Evolutionary conservation across 2,329 filamentous ascomycete species (phyloP), one percentile per base, ranked within the genome.

Genomic region (Blastomyces gilchristii): DNA sequence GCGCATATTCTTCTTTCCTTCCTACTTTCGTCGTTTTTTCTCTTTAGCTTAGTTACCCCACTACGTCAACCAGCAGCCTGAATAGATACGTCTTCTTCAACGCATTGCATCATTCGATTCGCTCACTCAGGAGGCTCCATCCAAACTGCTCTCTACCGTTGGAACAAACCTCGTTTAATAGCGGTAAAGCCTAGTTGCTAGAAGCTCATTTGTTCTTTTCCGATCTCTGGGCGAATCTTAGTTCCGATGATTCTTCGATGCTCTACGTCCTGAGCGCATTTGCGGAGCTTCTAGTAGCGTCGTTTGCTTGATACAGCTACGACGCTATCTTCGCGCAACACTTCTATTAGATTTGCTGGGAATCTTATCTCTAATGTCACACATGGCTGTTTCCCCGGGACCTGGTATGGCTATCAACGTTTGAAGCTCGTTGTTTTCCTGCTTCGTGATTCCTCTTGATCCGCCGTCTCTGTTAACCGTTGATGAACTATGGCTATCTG

Each of bases 381-480:
- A 28, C 65, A 75, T 75, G 75, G 69, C 72, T 64, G 65, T 69
- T 65, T 63, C 65, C 63, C 70, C 71, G 64, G 71, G 68, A 63
- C 68, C 74, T 65, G 75, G 75, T 76, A 68, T 65, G 72, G 67
- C 28, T 31, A 14, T 18, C 22, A n/a, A 6, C 49, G 1, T 50
- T 12, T 6, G n/a, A 28, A 61, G 59, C 47, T 54, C 37, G 2
- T 11, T 11, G 50, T 22, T 59, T 59, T 5, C 28, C 37, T 45
- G 25, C 16, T 12, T 22, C 28, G 4, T 31, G 4, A 22, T 39
- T 22, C 9, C 31, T 31, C 28, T 31, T 52, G n/a, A 16, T 7
- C 11, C 16, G 4, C 34, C 3, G n/a, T 34, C n/a, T 16, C 34
- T 25, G 43, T 54, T 50, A 45, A 62, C n/a, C 39, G 22, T 22